Evolutionary conservation across 163 green algal species (phyloP).

Genomic region (Trebouxia gelatinosa): DNA sequence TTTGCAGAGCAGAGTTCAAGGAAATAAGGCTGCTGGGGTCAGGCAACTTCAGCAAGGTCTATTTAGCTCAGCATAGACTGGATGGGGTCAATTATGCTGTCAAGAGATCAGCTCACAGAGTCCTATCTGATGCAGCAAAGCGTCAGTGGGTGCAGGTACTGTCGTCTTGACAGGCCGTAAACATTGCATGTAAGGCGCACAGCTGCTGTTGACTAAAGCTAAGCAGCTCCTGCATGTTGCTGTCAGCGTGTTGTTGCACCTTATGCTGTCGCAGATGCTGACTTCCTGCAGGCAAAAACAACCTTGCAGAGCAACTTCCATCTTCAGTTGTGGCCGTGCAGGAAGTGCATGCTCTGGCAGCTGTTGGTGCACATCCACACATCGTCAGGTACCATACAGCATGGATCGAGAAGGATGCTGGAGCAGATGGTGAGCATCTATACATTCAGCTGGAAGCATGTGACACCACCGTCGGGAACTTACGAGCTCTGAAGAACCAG

Average conservation of each 20-base stretch:
- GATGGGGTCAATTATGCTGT: conserved; percentile 80
- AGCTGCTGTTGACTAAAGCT: no score
- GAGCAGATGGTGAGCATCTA: conserved; percentile 53
- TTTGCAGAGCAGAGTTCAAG: conserved; percentile 68
- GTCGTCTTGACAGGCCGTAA: no score
- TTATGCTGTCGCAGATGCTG: no score
- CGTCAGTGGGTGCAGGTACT: conserved; percentile 65
- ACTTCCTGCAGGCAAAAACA: no score
- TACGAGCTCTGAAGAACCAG: conserved; percentile 33
- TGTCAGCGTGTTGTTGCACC: no score
- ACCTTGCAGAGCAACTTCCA: no score
- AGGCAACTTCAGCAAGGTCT: conserved; percentile 82
- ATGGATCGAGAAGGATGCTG: conserved; percentile 67
- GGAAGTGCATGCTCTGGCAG: conserved; percentile 78
- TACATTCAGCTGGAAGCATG: conserved; percentile 87
- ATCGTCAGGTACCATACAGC: conserved; percentile 76
- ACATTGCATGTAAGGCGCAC: no score
- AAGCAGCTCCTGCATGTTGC: no score
- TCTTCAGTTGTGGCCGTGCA: conserved; percentile 35
- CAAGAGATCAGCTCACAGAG: conserved; percentile 66
- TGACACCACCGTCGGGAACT: conserved; percentile 57
- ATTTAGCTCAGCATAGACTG: conserved; percentile 63
- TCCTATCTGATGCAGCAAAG: conserved; percentile 47
- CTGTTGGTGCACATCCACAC: conserved; percentile 68
- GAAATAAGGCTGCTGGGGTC: conserved; percentile 71